Conservation (phyloP, 2,329 filamentous ascomycete genomes). For the Dothidotthia symphoricarpi region DNA sequence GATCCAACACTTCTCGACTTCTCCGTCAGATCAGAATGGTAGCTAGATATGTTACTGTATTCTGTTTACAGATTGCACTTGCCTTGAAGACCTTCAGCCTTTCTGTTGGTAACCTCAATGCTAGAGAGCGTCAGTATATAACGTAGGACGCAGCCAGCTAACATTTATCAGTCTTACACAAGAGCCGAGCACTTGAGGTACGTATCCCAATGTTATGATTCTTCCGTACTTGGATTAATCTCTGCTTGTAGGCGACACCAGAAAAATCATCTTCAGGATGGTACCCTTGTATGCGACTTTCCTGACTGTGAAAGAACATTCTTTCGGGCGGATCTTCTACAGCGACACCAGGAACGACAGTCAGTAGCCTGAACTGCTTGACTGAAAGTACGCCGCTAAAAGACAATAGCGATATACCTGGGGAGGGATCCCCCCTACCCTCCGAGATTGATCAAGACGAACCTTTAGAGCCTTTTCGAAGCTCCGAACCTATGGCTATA, state of each 20-base stretch:
- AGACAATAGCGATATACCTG: constrained; percentile 26
- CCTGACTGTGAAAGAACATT: constrained; percentile 46
- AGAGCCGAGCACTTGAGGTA: constrained; percentile 50
- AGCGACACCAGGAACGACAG: constrained; percentile 48
- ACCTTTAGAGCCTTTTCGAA: constrained; percentile 18
- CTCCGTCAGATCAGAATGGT: constrained; percentile 1
- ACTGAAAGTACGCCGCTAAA: constrained; percentile 15
- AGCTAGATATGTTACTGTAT: constrained; percentile 4
- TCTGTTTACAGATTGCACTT: too few relatives aligned
- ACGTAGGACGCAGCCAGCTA: constrained; percentile 8
- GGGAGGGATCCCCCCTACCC: constrained; percentile 23
- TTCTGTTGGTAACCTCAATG: too few relatives aligned
- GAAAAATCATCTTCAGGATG: constrained; percentile 47
- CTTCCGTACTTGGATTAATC: constrained; percentile 1
- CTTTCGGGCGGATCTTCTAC: constrained; percentile 46
- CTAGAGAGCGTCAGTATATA: not conserved
- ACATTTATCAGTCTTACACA: constrained; percentile 46
- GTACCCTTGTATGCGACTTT: constrained; percentile 43
- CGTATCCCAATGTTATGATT: not conserved
- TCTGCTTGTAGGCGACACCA: constrained; percentile 43
- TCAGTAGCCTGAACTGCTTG: constrained; percentile 25
- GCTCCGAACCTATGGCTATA: constrained; percentile 15
- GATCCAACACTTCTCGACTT: not conserved
- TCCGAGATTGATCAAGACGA: constrained; percentile 27
- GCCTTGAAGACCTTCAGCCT: too few relatives aligned